Conservation (phyloP, 2,329 filamentous ascomycete genomes). For the Colletotrichum lindemuthianum region DNA sequence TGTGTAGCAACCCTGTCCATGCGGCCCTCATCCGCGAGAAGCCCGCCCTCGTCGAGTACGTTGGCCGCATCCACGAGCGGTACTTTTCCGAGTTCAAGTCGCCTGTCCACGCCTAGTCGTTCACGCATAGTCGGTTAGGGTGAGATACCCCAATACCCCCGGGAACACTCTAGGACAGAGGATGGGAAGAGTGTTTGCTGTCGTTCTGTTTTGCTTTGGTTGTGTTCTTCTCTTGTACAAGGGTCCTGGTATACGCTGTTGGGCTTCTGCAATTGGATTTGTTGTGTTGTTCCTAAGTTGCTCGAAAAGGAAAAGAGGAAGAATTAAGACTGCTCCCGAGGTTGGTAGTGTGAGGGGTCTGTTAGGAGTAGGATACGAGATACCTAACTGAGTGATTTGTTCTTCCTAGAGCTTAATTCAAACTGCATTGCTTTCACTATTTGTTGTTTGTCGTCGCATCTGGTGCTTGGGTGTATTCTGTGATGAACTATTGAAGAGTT, state of each 20-base stretch:
- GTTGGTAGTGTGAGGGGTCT: neutral
- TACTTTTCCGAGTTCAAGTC: conserved; percentile 35
- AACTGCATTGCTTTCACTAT: neutral
- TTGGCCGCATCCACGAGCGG: conserved; percentile 33
- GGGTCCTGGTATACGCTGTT: conserved; percentile 13
- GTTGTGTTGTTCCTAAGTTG: conserved; percentile 10
- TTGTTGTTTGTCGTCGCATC: no score
- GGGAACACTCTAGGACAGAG: conserved; percentile 14
- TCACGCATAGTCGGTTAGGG: conserved; percentile 8
- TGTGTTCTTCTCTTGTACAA: neutral
- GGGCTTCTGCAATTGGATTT: conserved; percentile 18
- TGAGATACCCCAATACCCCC: conserved; percentile 31
- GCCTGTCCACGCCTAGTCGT: conserved; percentile 23
- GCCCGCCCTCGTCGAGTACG: conserved; percentile 33
- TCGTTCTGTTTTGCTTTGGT: neutral
- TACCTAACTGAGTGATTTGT: conserved; percentile 24
- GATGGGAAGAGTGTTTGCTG: neutral
- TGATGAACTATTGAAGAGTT: neutral
- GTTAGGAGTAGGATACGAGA: conserved; percentile 16
- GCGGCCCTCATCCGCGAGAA: conserved; percentile 34
- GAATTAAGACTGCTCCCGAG: conserved; percentile 8
- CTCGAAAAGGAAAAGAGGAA: conserved; percentile 10
- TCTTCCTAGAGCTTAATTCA: conserved; percentile 30
- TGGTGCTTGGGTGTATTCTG: neutral
- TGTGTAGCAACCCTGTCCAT: conserved; percentile 29